Percentiles rank a stretch among this genome's conserved stretches.
Conservation (phyloP, 2,329 filamentous ascomycete species). For the Trichoderma afroharzianum region DNA sequence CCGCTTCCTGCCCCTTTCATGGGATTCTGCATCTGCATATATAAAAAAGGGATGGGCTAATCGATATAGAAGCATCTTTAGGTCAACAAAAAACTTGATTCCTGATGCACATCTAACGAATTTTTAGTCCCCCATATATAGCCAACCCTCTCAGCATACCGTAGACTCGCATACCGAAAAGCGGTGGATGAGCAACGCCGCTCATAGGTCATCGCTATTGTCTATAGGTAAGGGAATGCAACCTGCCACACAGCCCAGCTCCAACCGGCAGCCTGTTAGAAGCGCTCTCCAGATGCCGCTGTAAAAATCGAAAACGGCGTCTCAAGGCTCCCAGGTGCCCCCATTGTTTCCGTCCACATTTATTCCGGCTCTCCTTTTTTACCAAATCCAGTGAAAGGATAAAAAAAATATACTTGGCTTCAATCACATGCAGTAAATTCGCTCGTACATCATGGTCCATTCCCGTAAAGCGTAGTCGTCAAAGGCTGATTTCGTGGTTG, state of each 20-base stretch:
- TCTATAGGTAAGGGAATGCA: slow-evolving; percentile 15
- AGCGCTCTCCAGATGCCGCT: background rate
- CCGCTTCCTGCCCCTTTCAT: background rate
- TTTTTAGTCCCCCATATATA: slow-evolving; percentile 8
- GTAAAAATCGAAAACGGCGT: background rate
- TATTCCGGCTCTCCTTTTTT: slow-evolving; percentile 15
- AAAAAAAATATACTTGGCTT: slow-evolving; percentile 5
- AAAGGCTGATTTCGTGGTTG: background rate
- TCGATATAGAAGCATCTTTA: background rate
- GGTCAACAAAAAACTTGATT: slow-evolving; percentile 1
- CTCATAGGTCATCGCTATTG: background rate
- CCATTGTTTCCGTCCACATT: background rate
- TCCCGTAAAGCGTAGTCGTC: background rate
- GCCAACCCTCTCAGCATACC: slow-evolving; percentile 7
- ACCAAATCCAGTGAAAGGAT: background rate
- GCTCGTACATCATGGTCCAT: slow-evolving; percentile 18
- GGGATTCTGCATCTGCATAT: background rate
- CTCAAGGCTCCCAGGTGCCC: background rate
- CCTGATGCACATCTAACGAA: slow-evolving; percentile 7
- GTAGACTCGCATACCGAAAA: background rate
- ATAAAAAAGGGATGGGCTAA: background rate
- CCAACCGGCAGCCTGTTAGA: background rate
- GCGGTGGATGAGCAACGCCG: slow-evolving; percentile 4
- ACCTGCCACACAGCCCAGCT: background rate
- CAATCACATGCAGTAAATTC: slow-evolving; percentile 4